Percentiles rank a stretch among this genome's conserved stretches.
Conservation (phyloP, 1,139 yeast genomes). For the Yamadazyma mexicana region DNA sequence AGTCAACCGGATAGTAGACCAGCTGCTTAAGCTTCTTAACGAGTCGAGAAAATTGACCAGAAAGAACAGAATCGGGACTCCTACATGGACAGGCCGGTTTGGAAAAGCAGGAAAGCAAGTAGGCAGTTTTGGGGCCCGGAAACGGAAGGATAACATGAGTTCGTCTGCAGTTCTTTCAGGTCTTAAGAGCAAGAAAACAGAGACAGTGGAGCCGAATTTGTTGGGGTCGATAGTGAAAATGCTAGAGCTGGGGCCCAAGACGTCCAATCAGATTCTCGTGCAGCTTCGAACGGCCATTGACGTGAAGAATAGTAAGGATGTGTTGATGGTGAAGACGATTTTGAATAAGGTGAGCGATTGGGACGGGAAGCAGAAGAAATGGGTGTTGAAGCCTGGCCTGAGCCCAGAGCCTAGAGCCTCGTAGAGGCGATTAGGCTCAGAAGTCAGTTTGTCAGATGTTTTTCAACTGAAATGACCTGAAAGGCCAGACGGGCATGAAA, state of each 20-base stretch:
- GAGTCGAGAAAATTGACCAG: conserved; percentile 67
- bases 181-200: conserved; percentile 21
- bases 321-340: conserved; percentile 66
- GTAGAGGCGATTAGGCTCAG: background rate
- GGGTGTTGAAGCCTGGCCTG: conserved; percentile 68
- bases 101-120: conserved; percentile 56
- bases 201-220: conserved; percentile 26
- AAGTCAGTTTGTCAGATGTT: too few species aligned
- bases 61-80: conserved; percentile 71
- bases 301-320: conserved; percentile 53
- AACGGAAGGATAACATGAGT: background rate
- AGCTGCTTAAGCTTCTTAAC: conserved; percentile 72
- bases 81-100: conserved; percentile 95
- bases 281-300: conserved; percentile 33
- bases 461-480: too few species aligned
- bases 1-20: conserved; percentile 72
- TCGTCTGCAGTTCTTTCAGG: conserved; percentile 34
- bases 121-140: background rate
- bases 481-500: too few species aligned
- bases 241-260: conserved; percentile 23
- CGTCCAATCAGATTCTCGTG: conserved; percentile 61
- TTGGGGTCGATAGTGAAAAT: conserved; percentile 35
- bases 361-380: conserved; percentile 56
- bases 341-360: conserved; percentile 69
- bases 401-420: too few species aligned